These are phyloP conservation scores for Funneliformis caledonium DNA, from an alignment of 371 early-diverging fungal species.

Conservation along the genomic window DNA sequence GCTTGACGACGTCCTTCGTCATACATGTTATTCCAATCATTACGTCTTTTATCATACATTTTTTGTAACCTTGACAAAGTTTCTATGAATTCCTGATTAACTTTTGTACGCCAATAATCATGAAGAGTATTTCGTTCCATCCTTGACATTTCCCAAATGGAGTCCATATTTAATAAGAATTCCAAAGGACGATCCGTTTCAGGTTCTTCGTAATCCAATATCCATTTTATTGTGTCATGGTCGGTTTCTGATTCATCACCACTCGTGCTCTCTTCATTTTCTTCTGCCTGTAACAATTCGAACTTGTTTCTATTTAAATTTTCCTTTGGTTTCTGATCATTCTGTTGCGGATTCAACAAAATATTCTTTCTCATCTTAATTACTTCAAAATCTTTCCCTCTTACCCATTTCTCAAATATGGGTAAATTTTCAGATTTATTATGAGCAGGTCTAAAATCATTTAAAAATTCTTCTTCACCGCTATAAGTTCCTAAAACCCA, in stretches of 20 bases:
- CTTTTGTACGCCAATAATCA: constrained; percentile 45
- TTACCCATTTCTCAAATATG: neutral
- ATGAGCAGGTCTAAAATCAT: neutral
- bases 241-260: neutral
- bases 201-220: constrained; percentile 34
- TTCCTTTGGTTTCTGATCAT: neutral
- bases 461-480: neutral
- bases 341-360: neutral
- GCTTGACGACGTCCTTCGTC: neutral
- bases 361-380: neutral
- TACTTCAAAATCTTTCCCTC: neutral
- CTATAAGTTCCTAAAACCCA: neutral
- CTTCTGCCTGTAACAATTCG: neutral
- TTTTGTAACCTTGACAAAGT: constrained; percentile 39
- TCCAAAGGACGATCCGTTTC: constrained; percentile 34
- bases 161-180: neutral
- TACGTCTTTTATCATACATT: constrained; percentile 36
- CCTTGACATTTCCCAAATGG: constrained; percentile 51
- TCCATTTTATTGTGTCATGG: neutral
- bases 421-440: neutral
- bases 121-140: constrained; percentile 48
- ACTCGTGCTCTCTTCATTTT: neutral
- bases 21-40: constrained; percentile 40
- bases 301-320: neutral
- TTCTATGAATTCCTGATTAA: constrained; percentile 40